These are phyloP conservation scores for Torulaspora maleeae DNA, from an alignment of 805 yeast genomes.

Conservation along the genomic window DNA sequence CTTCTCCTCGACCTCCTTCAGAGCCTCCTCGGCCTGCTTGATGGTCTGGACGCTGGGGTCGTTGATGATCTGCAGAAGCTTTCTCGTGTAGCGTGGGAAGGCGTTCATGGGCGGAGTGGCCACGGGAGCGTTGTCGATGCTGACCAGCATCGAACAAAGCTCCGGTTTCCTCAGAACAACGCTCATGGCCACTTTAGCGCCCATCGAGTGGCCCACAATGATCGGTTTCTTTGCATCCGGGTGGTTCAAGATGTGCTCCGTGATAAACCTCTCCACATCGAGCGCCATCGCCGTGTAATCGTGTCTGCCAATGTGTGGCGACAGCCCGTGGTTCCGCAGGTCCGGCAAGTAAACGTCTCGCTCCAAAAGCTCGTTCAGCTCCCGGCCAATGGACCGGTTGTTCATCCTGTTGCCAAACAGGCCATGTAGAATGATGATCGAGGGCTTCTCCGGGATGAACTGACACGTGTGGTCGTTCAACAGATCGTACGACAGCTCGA, in stretches of 20 bases:
- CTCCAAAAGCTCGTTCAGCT: conserved; percentile 43
- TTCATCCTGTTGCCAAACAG: conserved; percentile 81
- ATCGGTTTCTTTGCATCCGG: conserved; percentile 45
- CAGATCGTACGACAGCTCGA: conserved; percentile 51
- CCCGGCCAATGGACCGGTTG: conserved; percentile 72
- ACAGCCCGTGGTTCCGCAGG: conserved; percentile 86
- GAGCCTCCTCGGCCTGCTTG: conserved; percentile 62
- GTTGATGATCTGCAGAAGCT: conserved; percentile 54
- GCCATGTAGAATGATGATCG: conserved; percentile 81
- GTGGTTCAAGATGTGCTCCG: conserved; percentile 38
- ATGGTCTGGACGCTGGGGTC: conserved; percentile 42
- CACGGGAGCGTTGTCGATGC: conserved; percentile 90
- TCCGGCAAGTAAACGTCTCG: conserved; percentile 69
- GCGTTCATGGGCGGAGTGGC: conserved; percentile 51
- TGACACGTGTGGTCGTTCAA: conserved; percentile 33
- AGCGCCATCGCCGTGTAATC: conserved; percentile 79
- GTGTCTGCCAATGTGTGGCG: conserved; percentile 69
- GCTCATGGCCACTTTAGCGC: conserved; percentile 93
- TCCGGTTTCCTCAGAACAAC: conserved; percentile 64
- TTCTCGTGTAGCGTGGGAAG: conserved; percentile 64
- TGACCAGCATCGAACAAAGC: conserved; percentile 54
- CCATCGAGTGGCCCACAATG: conserved; percentile 83
- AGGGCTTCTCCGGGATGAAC: conserved; percentile 39
- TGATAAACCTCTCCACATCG: conserved; percentile 74
- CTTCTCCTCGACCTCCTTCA: conserved; percentile 59